These are phyloP conservation scores for Trametes maxima DNA, from an alignment of 768 basidiomycete genomes.

Conservation along the genomic window DNA sequence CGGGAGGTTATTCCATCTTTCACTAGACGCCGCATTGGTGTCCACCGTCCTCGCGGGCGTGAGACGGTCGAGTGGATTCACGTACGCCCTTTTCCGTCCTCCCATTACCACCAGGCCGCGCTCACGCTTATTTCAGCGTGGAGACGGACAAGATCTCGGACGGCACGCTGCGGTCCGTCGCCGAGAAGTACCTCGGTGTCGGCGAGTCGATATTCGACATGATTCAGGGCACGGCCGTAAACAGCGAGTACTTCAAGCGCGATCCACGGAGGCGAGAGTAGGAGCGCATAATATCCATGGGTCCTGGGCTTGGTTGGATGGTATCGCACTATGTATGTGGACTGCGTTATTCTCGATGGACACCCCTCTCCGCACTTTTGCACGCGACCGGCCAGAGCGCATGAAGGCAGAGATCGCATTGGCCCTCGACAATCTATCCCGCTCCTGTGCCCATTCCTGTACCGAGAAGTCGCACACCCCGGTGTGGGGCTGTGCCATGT, in stretches of 20 bases:
- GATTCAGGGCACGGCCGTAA: constrained; percentile 82
- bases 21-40: constrained; percentile 80
- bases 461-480: no score
- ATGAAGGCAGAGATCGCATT: no score
- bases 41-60: constrained; percentile 93
- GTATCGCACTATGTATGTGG: constrained; percentile 20
- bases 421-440: no score
- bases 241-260: constrained; percentile 79
- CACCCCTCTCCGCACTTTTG: background rate
- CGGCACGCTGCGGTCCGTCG: constrained; percentile 70
- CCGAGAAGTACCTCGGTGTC: constrained; percentile 80
- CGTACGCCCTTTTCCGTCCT: constrained; percentile 54
- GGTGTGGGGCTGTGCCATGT: no score
- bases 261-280: constrained; percentile 41
- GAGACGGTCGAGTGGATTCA: constrained; percentile 85
- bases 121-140: constrained; percentile 32
- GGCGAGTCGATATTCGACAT: constrained; percentile 92
- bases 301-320: background rate
- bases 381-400: background rate
- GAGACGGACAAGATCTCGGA: constrained; percentile 77
- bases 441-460: no score
- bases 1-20: constrained; percentile 80
- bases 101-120: constrained; percentile 5
- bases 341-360: constrained; percentile 2
- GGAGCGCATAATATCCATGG: background rate